phyloP scores from a whole-genome alignment of 2,329 filamentous ascomycete species.

The Paecilomyces sp. region DNA sequence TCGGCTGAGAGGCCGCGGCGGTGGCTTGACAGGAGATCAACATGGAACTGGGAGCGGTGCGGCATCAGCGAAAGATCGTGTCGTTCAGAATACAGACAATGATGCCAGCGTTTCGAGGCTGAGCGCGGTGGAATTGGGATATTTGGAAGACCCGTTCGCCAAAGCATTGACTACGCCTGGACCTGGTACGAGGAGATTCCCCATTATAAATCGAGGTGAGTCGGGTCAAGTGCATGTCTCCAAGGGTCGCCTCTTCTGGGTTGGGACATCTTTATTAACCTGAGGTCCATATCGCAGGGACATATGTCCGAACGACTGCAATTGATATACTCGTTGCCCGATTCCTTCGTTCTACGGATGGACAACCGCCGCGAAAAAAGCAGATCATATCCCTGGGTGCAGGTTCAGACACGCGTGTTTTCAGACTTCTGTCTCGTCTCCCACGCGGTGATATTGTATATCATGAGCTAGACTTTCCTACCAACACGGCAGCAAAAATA shows the following conservation, averaged over 20 bases:
- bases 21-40: slow-evolving; percentile 3
- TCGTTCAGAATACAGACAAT: slow-evolving; percentile 82
- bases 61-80: slow-evolving; percentile 53
- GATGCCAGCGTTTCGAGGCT: slow-evolving; percentile 84
- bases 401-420: slow-evolving; percentile 84
- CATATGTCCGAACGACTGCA: slow-evolving; percentile 81
- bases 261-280: slow-evolving; percentile 23
- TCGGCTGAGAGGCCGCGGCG: slow-evolving; percentile 39
- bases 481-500: slow-evolving; percentile 64
- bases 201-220: slow-evolving; percentile 82
- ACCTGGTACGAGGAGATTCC: slow-evolving; percentile 57
- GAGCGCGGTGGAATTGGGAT: slow-evolving; percentile 80
- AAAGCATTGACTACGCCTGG: slow-evolving; percentile 54
- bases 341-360: slow-evolving; percentile 52
- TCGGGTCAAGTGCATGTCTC: not conserved
- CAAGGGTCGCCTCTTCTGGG: not conserved
- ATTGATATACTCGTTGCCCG: slow-evolving; percentile 69
- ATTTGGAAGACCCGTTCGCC: slow-evolving; percentile 76
- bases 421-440: slow-evolving; percentile 56
- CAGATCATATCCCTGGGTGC: slow-evolving; percentile 92
- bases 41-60: slow-evolving; percentile 21
- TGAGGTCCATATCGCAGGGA: slow-evolving; percentile 49
- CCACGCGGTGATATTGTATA: slow-evolving; percentile 56
- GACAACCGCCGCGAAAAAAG: slow-evolving; percentile 21
- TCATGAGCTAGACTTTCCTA: slow-evolving; percentile 85